Evolutionary conservation across 2,329 filamentous ascomycete species (phyloP).

Genomic region (Macroventuria anomochaeta): DNA sequence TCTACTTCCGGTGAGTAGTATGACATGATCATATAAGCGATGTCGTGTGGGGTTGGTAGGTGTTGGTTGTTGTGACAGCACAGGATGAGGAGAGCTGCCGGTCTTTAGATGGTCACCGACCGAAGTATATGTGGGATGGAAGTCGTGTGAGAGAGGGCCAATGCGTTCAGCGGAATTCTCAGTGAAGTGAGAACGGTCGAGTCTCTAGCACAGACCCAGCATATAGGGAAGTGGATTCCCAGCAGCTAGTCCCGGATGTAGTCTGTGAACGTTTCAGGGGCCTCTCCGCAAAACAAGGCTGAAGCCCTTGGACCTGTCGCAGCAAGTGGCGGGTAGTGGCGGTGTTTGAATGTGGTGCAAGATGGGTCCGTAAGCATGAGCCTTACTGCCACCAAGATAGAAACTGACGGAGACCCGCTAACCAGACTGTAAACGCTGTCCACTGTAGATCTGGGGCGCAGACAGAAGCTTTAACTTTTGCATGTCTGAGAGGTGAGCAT

Average conservation of each 20-base stretch:
- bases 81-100: constrained; percentile 16
- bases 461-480: constrained; percentile 33
- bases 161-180: constrained; percentile 36
- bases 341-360: constrained; percentile 41
- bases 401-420: constrained; percentile 24
- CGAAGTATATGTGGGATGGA: constrained; percentile 36
- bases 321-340: constrained; percentile 46
- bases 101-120: constrained; percentile 26
- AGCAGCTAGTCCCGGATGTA: constrained; percentile 42
- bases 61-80: constrained; percentile 17
- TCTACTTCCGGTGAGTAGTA: constrained; percentile 48
- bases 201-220: constrained; percentile 40
- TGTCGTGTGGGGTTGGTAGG: constrained; percentile 4
- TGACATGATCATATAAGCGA: constrained; percentile 37
- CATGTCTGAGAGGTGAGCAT: constrained; percentile 28
- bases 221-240: constrained; percentile 33
- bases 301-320: constrained; percentile 35
- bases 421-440: constrained; percentile 14
- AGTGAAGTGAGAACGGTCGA: constrained; percentile 37
- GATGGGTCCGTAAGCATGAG: constrained; percentile 39
- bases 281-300: constrained; percentile 47
- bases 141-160: constrained; percentile 38
- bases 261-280: constrained; percentile 38
- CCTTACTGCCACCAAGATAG: constrained; percentile 39
- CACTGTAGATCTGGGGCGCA: constrained; percentile 39